Evolutionary conservation across 2,329 filamentous ascomycete species (phyloP).

Genomic region (Davidsoniella australis): DNA sequence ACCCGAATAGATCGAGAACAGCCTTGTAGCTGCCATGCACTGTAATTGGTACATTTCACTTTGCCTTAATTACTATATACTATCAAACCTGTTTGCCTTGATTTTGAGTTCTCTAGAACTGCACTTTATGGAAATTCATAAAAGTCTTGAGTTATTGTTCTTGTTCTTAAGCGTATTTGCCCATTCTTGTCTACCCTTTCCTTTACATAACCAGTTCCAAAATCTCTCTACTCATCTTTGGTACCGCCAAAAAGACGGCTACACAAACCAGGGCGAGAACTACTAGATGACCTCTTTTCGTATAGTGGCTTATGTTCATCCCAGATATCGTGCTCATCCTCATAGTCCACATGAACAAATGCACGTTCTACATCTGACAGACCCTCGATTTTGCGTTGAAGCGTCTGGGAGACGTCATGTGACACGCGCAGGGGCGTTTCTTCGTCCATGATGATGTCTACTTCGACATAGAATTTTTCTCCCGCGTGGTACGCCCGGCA

Average conservation of each 20-base stretch:
- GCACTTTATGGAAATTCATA: no score
- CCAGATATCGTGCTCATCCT: slow-evolving; percentile 24
- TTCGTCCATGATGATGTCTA: slow-evolving; percentile 44
- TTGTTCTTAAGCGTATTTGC: no score
- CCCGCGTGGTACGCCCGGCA: slow-evolving; percentile 45
- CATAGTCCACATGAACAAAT: slow-evolving; percentile 30
- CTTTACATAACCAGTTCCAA: no score
- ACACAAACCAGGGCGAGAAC: background rate
- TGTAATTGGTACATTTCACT: no score
- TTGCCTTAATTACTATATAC: no score
- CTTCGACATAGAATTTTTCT: slow-evolving; percentile 43
- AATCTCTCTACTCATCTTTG: no score
- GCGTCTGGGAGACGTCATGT: slow-evolving; percentile 41
- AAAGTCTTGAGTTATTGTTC: no score
- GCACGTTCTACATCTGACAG: slow-evolving; percentile 25
- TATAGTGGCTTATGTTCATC: slow-evolving; percentile 28
- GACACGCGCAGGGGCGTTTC: slow-evolving; percentile 35
- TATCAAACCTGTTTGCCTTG: no score
- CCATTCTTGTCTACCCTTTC: no score
- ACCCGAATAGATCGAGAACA: no score
- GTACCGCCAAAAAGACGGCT: background rate
- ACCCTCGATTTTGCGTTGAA: slow-evolving; percentile 42
- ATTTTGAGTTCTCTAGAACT: no score
- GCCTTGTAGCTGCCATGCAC: no score
- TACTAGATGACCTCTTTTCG: slow-evolving; percentile 15